Conservation (phyloP, 805 yeast species). For the Sungouiella blattae region DNA sequence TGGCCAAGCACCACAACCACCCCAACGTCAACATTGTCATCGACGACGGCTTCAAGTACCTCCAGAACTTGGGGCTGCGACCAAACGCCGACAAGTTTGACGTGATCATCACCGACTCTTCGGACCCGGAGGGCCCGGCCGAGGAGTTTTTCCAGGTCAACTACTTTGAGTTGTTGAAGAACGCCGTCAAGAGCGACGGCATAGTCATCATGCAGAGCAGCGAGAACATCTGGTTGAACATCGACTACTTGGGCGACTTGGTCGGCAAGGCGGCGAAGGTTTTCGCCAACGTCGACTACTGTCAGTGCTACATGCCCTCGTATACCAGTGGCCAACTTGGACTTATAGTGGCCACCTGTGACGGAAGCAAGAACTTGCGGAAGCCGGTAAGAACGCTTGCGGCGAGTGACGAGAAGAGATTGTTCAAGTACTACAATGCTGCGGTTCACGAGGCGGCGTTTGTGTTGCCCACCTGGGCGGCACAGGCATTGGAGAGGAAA, state of each 20-base stretch:
- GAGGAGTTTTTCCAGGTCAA: conserved; percentile 77
- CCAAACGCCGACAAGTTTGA: conserved; percentile 55
- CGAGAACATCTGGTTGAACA: conserved; percentile 74
- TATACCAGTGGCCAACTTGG: conserved; percentile 90
- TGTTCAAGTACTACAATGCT: conserved; percentile 63
- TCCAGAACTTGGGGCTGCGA: conserved; percentile 34
- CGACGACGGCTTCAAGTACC: conserved; percentile 80
- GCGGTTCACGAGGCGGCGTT: conserved; percentile 70
- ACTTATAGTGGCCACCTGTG: conserved; percentile 66
- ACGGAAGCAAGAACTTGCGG: conserved; percentile 41
- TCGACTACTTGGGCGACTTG: conserved; percentile 48
- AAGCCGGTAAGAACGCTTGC: conserved; percentile 50
- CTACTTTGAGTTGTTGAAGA: conserved; percentile 65
- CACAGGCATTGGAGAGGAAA: conserved; percentile 23
- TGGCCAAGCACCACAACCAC: conserved; percentile 66
- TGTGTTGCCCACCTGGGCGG: conserved; percentile 79
- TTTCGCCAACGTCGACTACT: conserved; percentile 59
- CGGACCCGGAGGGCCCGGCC: conserved; percentile 96
- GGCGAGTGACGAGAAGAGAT: conserved; percentile 41
- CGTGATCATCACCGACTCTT: conserved; percentile 85
- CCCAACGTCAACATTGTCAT: conserved; percentile 64
- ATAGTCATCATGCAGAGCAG: conserved; percentile 77
- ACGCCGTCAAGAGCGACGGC: conserved; percentile 60
- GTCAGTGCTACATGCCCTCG: conserved; percentile 81
- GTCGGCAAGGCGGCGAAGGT: conserved; percentile 48